These are phyloP conservation scores for Theobroma cacao DNA, from an alignment of 345 rosid species.

Conservation along the genomic window DNA sequence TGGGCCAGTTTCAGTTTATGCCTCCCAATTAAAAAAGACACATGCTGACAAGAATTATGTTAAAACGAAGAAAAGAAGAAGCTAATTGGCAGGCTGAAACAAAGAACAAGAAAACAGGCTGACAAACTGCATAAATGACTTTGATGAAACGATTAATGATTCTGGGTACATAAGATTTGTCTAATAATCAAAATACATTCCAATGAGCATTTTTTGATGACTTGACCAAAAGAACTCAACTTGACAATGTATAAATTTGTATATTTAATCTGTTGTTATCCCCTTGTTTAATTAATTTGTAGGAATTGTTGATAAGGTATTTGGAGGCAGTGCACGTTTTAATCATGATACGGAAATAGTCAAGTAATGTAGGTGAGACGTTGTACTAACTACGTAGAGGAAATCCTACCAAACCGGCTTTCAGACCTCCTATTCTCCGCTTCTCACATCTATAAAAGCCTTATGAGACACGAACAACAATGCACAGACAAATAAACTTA, in stretches of 20 bases:
- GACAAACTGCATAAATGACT: neutral
- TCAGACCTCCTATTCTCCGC: neutral
- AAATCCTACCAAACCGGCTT: neutral
- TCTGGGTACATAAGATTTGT: neutral
- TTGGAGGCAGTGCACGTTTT: neutral
- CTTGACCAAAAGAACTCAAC: neutral
- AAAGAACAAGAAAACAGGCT: too few species aligned
- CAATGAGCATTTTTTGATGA: neutral
- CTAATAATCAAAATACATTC: neutral
- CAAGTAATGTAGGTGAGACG: neutral
- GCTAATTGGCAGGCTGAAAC: neutral
- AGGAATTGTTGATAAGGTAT: neutral
- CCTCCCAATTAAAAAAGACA: neutral
- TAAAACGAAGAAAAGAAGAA: neutral
- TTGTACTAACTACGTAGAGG: neutral
- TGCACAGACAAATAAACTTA: neutral
- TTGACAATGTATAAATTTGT: neutral
- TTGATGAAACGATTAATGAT: neutral
- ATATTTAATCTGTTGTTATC: neutral
- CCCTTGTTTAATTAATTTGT: neutral
- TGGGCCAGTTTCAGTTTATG: neutral
- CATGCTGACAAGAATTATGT: neutral
- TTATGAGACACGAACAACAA: neutral
- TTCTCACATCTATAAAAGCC: neutral
- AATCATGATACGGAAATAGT: neutral